Percentiles rank a stretch among this genome's conserved stretches.
Evolutionary conservation across 805 yeast species (phyloP).

Genomic region (Sungouiozyma ichnusensis): DNA sequence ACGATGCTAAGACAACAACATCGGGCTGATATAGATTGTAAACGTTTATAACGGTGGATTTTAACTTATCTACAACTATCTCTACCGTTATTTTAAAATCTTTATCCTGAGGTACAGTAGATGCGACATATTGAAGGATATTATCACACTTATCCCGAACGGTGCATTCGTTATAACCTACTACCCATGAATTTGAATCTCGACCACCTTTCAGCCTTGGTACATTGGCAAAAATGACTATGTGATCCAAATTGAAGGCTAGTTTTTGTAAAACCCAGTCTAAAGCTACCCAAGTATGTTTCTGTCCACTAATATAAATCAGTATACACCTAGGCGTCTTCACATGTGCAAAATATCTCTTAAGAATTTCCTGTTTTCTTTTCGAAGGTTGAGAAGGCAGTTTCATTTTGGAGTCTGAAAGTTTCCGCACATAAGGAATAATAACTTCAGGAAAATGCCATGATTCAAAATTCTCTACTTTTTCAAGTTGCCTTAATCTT

Average conservation of each 20-base stretch:
- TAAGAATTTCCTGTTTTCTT: constrained; percentile 10
- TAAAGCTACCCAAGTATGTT: constrained; percentile 71
- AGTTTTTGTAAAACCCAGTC: constrained; percentile 53
- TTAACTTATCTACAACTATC: constrained; percentile 19
- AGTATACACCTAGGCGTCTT: constrained; percentile 38
- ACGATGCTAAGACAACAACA: constrained; percentile 15
- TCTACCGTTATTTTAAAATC: constrained; percentile 21
- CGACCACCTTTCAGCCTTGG: constrained; percentile 13
- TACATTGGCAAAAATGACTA: constrained; percentile 43
- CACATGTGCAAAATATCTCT: too few species aligned
- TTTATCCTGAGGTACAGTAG: constrained; percentile 15
- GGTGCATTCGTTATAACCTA: constrained; percentile 15
- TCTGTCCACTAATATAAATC: constrained; percentile 58
- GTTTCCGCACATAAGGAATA: background rate
- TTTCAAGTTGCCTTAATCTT: constrained; percentile 7
- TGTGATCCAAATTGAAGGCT: constrained; percentile 52
- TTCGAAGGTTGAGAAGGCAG: constrained; percentile 10
- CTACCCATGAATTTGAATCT: constrained; percentile 11
- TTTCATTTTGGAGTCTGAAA: too few species aligned
- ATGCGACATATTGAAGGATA: constrained; percentile 17
- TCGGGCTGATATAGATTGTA: constrained; percentile 26
- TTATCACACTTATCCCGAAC: constrained; percentile 13
- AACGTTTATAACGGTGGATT: constrained; percentile 18
- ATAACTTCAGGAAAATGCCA: constrained; percentile 4
- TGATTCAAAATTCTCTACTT: constrained; percentile 7